Conservation (phyloP, 2,329 filamentous ascomycete genomes). For the Neonectria neomacrospora region DNA sequence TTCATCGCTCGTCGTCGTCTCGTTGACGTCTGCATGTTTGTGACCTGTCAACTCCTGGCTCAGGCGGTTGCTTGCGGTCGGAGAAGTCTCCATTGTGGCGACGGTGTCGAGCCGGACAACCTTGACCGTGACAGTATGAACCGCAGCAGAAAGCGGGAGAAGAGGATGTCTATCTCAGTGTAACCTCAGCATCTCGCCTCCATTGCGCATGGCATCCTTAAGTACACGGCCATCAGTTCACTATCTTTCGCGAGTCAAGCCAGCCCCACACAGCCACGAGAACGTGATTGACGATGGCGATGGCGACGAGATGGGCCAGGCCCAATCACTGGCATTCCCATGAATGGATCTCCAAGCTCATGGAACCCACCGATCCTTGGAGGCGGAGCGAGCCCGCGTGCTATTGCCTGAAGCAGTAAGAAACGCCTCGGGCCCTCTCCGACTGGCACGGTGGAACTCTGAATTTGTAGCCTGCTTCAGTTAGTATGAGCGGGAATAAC, state of each 20-base stretch:
- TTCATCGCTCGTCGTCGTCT: neutral
- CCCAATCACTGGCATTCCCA: conserved; percentile 13
- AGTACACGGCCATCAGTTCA: neutral
- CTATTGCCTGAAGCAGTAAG: conserved; percentile 1
- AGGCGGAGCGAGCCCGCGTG: neutral
- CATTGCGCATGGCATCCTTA: conserved; percentile 2
- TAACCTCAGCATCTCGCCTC: neutral
- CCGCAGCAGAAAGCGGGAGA: neutral
- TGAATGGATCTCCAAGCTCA: neutral
- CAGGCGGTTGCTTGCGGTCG: neutral
- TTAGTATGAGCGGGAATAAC: conserved; percentile 7
- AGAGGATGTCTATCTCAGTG: neutral
- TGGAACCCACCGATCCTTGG: neutral
- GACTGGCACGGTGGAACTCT: too few species aligned
- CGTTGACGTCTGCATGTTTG: conserved; percentile 2
- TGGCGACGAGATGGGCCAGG: conserved; percentile 3
- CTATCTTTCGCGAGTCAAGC: conserved; percentile 1
- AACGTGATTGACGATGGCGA: conserved; percentile 17
- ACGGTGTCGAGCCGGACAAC: neutral
- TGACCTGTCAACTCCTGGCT: neutral
- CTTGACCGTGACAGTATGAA: neutral
- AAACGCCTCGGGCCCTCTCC: conserved; percentile 7
- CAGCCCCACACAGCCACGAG: conserved; percentile 5
- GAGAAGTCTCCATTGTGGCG: conserved; percentile 14
- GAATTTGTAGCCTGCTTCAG: neutral